Conservation (phyloP, 2,329 filamentous ascomycete genomes). For the Neocucurbitaria cava region DNA sequence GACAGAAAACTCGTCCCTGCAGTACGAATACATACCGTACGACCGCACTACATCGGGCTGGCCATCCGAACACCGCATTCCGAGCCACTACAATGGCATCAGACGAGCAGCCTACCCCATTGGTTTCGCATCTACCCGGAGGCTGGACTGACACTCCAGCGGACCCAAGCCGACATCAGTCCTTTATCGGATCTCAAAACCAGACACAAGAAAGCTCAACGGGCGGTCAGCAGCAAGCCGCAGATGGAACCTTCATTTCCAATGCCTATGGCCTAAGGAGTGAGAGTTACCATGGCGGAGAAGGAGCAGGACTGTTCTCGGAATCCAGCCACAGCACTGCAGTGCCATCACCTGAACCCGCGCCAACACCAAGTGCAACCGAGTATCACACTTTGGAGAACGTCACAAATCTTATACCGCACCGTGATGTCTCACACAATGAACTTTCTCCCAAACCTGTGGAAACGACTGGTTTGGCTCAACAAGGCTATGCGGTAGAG, state of each 20-base stretch:
- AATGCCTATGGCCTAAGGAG: slow-evolving; percentile 28
- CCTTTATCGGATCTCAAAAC: slow-evolving; percentile 27
- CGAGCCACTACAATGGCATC: slow-evolving; percentile 31
- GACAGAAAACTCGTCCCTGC: not conserved
- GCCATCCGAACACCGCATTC: slow-evolving; percentile 1
- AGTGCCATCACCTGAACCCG: slow-evolving; percentile 9
- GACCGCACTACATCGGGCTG: not conserved
- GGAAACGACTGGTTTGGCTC: not conserved
- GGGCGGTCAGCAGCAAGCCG: not conserved
- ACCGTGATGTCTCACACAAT: not conserved
- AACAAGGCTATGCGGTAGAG: slow-evolving; percentile 2
- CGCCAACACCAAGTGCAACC: slow-evolving; percentile 2
- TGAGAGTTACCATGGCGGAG: slow-evolving; percentile 16
- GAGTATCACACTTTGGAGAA: not conserved
- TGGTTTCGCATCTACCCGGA: slow-evolving; percentile 41
- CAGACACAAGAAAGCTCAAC: slow-evolving; percentile 8
- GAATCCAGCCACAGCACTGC: slow-evolving; percentile 19
- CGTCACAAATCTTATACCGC: not conserved
- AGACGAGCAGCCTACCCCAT: slow-evolving; percentile 40
- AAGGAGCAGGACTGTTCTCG: slow-evolving; percentile 12
- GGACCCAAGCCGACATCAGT: slow-evolving; percentile 30
- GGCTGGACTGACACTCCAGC: slow-evolving; percentile 47
- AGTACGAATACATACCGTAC: not conserved
- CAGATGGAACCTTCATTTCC: slow-evolving; percentile 21
- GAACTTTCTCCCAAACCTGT: not conserved